A percentile compares a stretch with the other conserved stretches of the same genome.
Conservation (phyloP, 805 yeast genomes). For the Torulaspora gathmanii region DNA sequence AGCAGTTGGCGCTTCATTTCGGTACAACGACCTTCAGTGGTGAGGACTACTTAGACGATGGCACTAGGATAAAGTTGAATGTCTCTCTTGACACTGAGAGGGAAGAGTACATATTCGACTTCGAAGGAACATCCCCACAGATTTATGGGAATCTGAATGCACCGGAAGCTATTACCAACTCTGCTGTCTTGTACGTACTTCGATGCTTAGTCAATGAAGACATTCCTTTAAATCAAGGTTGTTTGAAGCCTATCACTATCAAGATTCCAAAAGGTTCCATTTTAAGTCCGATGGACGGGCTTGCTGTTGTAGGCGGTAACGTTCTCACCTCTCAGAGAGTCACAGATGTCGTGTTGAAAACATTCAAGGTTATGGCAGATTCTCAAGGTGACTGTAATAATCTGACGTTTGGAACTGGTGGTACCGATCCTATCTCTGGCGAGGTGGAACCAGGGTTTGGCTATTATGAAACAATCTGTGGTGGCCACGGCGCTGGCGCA, state of each 20-base stretch:
- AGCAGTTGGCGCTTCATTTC: slow-evolving; percentile 43
- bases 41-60: slow-evolving; percentile 74
- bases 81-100: slow-evolving; percentile 46
- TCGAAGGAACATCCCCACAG: slow-evolving; percentile 79
- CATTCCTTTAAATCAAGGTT: slow-evolving; percentile 92
- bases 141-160: slow-evolving; percentile 88
- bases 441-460: slow-evolving; percentile 60
- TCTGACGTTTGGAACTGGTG: slow-evolving; percentile 84
- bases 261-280: slow-evolving; percentile 57
- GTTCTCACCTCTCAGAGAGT: slow-evolving; percentile 92
- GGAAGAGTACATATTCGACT: slow-evolving; percentile 73
- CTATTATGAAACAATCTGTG: slow-evolving; percentile 91
- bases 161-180: slow-evolving; percentile 82
- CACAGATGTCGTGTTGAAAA: slow-evolving; percentile 81
- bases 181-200: slow-evolving; percentile 83
- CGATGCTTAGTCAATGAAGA: slow-evolving; percentile 80
- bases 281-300: slow-evolving; percentile 77
- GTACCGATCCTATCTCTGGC: slow-evolving; percentile 47
- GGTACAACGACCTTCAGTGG: slow-evolving; percentile 42
- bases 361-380: slow-evolving; percentile 86
- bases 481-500: slow-evolving; percentile 83
- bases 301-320: slow-evolving; percentile 94
- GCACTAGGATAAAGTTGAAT: slow-evolving; percentile 57
- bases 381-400: slow-evolving; percentile 96
- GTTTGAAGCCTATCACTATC: slow-evolving; percentile 72